These are phyloP conservation scores for Starmerella geochares DNA, from an alignment of 805 yeast genomes.

Conservation along the genomic window DNA sequence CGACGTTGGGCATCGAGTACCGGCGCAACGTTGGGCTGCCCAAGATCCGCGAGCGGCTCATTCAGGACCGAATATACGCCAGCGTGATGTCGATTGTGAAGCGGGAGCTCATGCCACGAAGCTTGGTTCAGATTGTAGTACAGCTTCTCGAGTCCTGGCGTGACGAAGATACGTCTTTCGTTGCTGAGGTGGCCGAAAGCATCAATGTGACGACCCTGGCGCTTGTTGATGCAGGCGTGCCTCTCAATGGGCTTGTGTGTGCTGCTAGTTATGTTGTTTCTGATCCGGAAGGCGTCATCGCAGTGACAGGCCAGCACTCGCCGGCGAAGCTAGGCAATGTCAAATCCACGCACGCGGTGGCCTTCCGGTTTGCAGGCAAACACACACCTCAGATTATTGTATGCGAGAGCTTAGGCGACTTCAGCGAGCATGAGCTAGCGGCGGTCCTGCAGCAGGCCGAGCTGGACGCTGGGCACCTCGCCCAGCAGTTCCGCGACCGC, in stretches of 20 bases:
- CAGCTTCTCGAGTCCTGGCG: slow-evolving; percentile 51
- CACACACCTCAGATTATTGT: slow-evolving; percentile 49
- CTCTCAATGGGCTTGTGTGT: slow-evolving; percentile 52
- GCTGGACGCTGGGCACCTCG: slow-evolving; percentile 13
- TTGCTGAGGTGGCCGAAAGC: slow-evolving; percentile 53
- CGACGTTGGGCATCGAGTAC: slow-evolving; percentile 67
- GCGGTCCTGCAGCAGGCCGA: slow-evolving; percentile 45
- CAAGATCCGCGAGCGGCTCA: slow-evolving; percentile 56
- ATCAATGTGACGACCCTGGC: slow-evolving; percentile 69
- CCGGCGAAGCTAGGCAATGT: slow-evolving; percentile 31
- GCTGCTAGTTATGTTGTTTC: slow-evolving; percentile 41
- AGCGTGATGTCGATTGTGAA: slow-evolving; percentile 53
- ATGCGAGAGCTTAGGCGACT: slow-evolving; percentile 63
- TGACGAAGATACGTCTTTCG: slow-evolving; percentile 24
- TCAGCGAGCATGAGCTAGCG: slow-evolving; percentile 47
- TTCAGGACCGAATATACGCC: slow-evolving; percentile 61
- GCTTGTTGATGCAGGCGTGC: slow-evolving; percentile 68
- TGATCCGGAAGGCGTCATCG: slow-evolving; percentile 32
- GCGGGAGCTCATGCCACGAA: slow-evolving; percentile 64
- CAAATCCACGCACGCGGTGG: slow-evolving; percentile 54
- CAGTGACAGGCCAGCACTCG: slow-evolving; percentile 35
- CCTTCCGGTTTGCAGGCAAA: slow-evolving; percentile 43
- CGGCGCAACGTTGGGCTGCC: slow-evolving; percentile 72
- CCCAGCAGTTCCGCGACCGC: background rate
- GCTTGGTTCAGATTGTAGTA: slow-evolving; percentile 57